Base-by-base conservation (phyloP, 2,329 filamentous ascomycete genomes). In the Cercospora sp. region DNA sequence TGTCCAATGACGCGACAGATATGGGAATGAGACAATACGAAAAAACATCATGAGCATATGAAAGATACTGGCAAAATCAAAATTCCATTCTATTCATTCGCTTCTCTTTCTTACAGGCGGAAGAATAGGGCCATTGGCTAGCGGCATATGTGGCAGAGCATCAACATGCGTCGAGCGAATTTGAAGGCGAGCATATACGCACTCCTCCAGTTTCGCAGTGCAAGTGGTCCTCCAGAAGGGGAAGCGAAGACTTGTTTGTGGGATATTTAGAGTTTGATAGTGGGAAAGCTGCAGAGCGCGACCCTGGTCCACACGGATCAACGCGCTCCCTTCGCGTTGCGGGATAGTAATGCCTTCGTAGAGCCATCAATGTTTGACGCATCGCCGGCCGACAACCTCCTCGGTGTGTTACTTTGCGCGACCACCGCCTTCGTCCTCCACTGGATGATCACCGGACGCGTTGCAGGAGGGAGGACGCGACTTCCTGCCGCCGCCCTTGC, bases 371-470 rank as follows among this genome's bases (percentile, higher is more conserved):
- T 68, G 66, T 58, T 32, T 28, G 63, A 37, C 16, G 51, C 63
- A 28, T 49, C 49, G 28, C 45, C 49, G 8, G 9, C 37, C 57
- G 55, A 69, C 60, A 53, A 43, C 10, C 51, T 61, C 28, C 60
- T 66, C 62, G 67, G 65, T 34, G 40, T 62, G 58, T 45, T 60
- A n/a, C 40, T 60, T 21, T 72, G 66, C 68, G 32, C 67, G 24
- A 53, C 64, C 60, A 69, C 68, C 37, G 51, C 71, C 34, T 65
- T 64, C 65, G 18, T 72, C 32, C 69, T 76, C 28, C 75, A 71
- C 74, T 71, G 70, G 68, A 77, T 77, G 76, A 67, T 76, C 68
- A 71, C 74, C 66, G 73, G 65, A 72, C 71, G 75, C 34, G 37
- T 40, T 18, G 69, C 70, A 58, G 72, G 69, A 69, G 72, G 70